Evolutionary conservation across 345 rosid species (phyloP), one percentile per base, ranked within the genome.

Genomic region (Boechera retrofracta): DNA sequence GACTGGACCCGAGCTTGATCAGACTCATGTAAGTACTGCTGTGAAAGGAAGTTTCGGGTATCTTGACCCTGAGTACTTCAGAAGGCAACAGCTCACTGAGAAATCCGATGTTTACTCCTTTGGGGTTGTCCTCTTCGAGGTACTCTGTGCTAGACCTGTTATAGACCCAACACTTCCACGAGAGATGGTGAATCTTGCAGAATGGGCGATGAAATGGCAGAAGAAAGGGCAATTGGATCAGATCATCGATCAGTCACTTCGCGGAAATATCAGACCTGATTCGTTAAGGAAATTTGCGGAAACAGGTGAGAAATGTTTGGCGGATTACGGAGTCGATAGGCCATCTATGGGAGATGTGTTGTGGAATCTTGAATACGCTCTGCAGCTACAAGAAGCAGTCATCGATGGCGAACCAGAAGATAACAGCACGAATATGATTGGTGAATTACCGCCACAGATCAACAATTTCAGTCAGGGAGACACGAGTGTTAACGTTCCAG

Each of bases 371-470:
- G 79, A 81, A 60, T 74, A 77, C 3, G 81, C 82, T 2, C 5
- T 69, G 58, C 75, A 65, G 68, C 39, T 65, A 3, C 82, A 52
- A 69, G 77, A 82, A 70, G 93, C 88, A 0, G 87, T 81, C 12
- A 32, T 86, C 2, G 91, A 74, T 7, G 91, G 89, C 0, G 94
- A 88, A 61, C 86, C 87, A 3, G 97, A 93, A 75, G 96, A 88
- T 16, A 88, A 89, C 73, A 91, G 97, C 76, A 87, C 92, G 7
- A 89, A 88, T 33, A 81, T 88, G 97, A 89, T 93, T 0, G 93
- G 91, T 0, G 91, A 91, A 48, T 87, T 91, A 64, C 88, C 90
- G 10, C 85, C 91, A 9, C 89, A 83, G 74, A 76, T 93, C 72
- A 82, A 86, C 83, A 80, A 86, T 53, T 84, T 91, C 87, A 85